phyloP scores from a whole-genome alignment of 2,329 filamentous ascomycete genomes.

The Graphiopsis chlorocephala region DNA sequence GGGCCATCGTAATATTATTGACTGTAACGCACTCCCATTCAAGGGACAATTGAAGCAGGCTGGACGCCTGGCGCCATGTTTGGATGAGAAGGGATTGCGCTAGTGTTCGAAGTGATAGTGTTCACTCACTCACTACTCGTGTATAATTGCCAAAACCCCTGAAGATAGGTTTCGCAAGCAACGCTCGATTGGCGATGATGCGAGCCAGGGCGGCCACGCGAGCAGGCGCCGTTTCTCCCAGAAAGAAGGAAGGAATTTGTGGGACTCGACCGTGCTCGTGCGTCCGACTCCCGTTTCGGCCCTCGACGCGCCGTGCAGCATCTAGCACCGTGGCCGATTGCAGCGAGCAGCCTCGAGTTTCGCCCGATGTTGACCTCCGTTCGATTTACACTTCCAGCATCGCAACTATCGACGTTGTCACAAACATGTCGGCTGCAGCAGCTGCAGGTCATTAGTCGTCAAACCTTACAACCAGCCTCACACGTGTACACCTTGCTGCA shows the following conservation, averaged over 20 bases:
- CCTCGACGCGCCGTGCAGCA: conserved; percentile 2
- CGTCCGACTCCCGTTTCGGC: conserved; percentile 13
- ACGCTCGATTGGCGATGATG: conserved; percentile 1
- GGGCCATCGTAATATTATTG: background rate
- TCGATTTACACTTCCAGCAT: background rate
- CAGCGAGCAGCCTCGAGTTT: conserved; percentile 11
- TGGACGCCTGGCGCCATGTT: conserved; percentile 9
- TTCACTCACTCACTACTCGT: background rate
- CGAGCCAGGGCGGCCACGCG: conserved; percentile 11
- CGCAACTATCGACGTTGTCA: background rate
- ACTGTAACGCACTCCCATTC: background rate
- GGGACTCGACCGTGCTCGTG: background rate
- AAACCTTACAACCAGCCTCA: background rate
- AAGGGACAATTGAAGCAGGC: background rate
- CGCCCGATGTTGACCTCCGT: conserved; percentile 9
- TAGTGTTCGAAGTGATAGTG: background rate
- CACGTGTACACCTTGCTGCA: conserved; percentile 9
- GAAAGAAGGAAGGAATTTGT: conserved; percentile 9
- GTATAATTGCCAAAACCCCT: background rate
- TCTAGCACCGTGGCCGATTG: background rate
- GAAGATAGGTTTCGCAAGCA: background rate
- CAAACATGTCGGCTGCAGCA: background rate
- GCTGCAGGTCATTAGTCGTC: background rate
- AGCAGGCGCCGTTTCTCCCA: conserved; percentile 6
- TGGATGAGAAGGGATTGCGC: background rate